phyloP scores from a whole-genome alignment of 1,284 basidiomycete species.

The Ustilago shanxiensis region DNA sequence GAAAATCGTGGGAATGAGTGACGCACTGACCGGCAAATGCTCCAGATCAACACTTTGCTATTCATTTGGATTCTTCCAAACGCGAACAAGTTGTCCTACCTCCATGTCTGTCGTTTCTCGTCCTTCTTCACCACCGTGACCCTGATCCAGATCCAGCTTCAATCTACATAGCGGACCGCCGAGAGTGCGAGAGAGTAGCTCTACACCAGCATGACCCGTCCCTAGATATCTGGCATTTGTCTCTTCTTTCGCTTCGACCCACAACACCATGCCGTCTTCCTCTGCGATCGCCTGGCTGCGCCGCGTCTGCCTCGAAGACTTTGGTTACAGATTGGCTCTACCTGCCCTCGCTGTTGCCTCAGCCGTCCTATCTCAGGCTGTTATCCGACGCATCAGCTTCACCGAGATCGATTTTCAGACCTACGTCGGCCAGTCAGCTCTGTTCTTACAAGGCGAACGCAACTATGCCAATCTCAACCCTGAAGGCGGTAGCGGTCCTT shows the following conservation, averaged over 20 bases:
- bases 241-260: background rate
- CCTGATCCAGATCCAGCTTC: background rate
- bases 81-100: conserved; percentile 13
- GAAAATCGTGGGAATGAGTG: background rate
- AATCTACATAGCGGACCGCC: background rate
- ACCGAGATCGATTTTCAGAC: conserved; percentile 99
- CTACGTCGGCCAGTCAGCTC: conserved; percentile 86
- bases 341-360: conserved; percentile 32
- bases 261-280: conserved; percentile 25
- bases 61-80: conserved; percentile 18
- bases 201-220: conserved; percentile 11
- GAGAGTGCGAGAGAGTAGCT: background rate
- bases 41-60: conserved; percentile 17
- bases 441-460: conserved; percentile 84
- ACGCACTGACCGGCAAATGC: conserved; percentile 33
- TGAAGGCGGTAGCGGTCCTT: conserved; percentile 88
- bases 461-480: conserved; percentile 82
- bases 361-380: conserved; percentile 17
- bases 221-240: background rate
- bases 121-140: background rate
- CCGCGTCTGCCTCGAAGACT: conserved; percentile 37
- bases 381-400: conserved; percentile 55
- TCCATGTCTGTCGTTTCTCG: background rate
- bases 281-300: conserved; percentile 26
- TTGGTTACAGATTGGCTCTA: conserved; percentile 36